Base-by-base conservation (phyloP, 2,329 filamentous ascomycete genomes). In the Hymenoscyphus linearis region DNA sequence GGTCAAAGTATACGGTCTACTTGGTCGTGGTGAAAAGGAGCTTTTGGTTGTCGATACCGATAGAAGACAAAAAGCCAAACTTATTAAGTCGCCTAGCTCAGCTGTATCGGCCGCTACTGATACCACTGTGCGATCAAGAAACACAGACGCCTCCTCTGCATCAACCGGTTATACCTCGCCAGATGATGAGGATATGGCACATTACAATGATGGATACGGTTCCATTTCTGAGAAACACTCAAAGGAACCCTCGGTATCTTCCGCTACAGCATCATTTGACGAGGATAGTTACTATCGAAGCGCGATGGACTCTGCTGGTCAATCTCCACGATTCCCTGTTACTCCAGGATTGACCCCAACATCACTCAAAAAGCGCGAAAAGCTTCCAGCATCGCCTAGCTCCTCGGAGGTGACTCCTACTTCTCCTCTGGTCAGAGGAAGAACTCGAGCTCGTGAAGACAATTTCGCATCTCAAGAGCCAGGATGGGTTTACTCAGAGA, bases 1-100 rank as follows among this genome's bases (percentile, higher is more conserved):
- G 52, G 85, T 91, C 10, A 85, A 76, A 55, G 80, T 92, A 0
- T 91, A 87, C 59, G 88, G 89, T 0, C 75, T 90, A 0, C 76
- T 91, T 2, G 88, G 89, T 0, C 86, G 89, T n/a, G 84, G 83
- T 0, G 84, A 88, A 59, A 85, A 89, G 68, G 83, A 84, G 2
- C 74, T 91, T 0, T 74, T 93, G 4, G 78, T 92, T 0, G 83
- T 91, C 0, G 87, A 92, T 72, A 87, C 76, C 5, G 44, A 57
- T 0, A 54, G 64, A 36, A 52, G 47, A 6, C 66, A 69, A 1
- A 52, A 65, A 57, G 67, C 65, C 22, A 70, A 68, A 34, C 62
- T 71, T 18, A 58, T 72, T 10, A 68, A 64, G 0, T 52, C 65
- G 22, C 65, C 65, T 4, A 67, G 63, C 16, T 66, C 64, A 1